Conservation (phyloP, 164 flowering plant genomes). For the Houttuynia cordata region DNA sequence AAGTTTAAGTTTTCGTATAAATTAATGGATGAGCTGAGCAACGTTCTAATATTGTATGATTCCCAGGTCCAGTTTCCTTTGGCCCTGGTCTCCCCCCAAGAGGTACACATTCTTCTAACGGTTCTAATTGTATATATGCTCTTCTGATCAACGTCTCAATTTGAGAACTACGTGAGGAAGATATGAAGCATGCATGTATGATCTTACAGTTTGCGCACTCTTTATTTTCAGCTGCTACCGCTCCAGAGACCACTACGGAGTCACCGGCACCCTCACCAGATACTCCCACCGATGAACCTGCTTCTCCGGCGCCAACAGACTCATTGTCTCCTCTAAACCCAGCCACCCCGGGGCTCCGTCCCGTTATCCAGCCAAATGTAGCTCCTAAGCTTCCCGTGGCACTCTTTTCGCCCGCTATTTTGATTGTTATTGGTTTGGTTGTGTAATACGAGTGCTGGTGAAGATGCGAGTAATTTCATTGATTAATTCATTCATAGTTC, state of each 20-base stretch:
- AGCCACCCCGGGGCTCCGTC: neutral
- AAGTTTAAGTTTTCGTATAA: neutral
- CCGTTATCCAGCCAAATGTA: neutral
- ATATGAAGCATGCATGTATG: too few relatives aligned
- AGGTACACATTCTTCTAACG: neutral
- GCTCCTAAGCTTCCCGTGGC: neutral
- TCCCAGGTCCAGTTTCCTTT: neutral
- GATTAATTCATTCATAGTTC: too few relatives aligned
- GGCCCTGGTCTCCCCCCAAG: neutral
- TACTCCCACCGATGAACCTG: neutral
- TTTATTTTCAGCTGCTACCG: neutral
- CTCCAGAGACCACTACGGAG: neutral
- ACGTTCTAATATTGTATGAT: neutral
- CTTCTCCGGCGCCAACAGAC: neutral
- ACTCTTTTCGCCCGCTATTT: neutral
- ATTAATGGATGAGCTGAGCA: neutral
- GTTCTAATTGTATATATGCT: neutral
- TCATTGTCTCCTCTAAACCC: neutral
- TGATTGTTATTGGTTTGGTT: neutral
- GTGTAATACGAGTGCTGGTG: neutral
- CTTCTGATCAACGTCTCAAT: too few relatives aligned
- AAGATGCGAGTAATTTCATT: too few relatives aligned
- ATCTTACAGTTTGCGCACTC: too few relatives aligned
- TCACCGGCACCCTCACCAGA: slow-evolving; percentile 1
- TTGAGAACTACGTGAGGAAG: too few relatives aligned